Percentiles rank a stretch among this genome's conserved stretches.
Conservation (phyloP, 2,329 filamentous ascomycete species). For the Paracamarosporium sp. region DNA sequence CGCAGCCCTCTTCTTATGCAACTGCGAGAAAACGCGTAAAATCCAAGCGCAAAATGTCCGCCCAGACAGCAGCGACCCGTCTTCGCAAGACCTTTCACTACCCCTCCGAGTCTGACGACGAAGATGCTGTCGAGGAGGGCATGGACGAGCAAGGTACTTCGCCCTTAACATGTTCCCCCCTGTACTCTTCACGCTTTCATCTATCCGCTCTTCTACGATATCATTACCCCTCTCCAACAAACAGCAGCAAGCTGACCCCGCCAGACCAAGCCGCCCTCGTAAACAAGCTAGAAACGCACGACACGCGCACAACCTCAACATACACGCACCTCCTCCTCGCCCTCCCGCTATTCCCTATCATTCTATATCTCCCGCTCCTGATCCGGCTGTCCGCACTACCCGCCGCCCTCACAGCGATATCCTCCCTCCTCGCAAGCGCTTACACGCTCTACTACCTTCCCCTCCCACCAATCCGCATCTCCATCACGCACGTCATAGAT, state of each 20-base stretch:
- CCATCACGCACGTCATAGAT: conserved; percentile 14
- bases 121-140: conserved; percentile 64
- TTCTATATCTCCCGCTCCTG: conserved; percentile 63
- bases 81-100: conserved; percentile 81
- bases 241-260: conserved; percentile 1
- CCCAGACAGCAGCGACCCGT: conserved; percentile 62
- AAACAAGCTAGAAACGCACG: conserved; percentile 43
- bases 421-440: conserved; percentile 67
- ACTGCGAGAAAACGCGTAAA: not conserved
- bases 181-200: not conserved
- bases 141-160: conserved; percentile 76
- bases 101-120: conserved; percentile 63
- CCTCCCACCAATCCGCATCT: conserved; percentile 56
- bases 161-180: not conserved
- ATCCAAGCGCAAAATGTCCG: conserved; percentile 9
- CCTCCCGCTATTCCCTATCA: conserved; percentile 63
- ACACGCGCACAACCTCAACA: conserved; percentile 50
- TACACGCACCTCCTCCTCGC: conserved; percentile 63
- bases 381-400: conserved; percentile 49
- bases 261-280: conserved; percentile 38
- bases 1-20: not conserved
- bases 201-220: not conserved
- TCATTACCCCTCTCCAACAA: conserved; percentile 3
- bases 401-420: conserved; percentile 64
- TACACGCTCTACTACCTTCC: conserved; percentile 67